These are phyloP conservation scores for Exophiala mesophila DNA, from an alignment of 2,329 filamentous ascomycete genomes.

Conservation along the genomic window DNA sequence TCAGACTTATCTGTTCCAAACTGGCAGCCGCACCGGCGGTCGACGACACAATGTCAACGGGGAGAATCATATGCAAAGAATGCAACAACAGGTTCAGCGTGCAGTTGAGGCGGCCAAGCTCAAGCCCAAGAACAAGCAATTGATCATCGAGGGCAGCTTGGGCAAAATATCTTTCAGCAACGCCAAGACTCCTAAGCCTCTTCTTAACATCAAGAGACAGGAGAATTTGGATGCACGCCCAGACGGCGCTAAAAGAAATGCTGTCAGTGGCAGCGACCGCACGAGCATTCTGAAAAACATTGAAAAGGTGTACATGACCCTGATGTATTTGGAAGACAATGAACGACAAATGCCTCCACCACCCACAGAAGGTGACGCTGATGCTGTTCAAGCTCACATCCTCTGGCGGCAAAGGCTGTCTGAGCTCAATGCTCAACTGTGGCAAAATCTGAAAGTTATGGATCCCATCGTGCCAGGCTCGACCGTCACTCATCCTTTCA, in stretches of 20 bases:
- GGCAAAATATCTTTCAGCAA: slow-evolving; percentile 99
- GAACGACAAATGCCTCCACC: slow-evolving; percentile 72
- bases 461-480: slow-evolving; percentile 77
- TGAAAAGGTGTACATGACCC: slow-evolving; percentile 76
- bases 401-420: slow-evolving; percentile 72
- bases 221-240: slow-evolving; percentile 59
- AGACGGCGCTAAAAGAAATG: slow-evolving; percentile 38
- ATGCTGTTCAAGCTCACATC: slow-evolving; percentile 66
- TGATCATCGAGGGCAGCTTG: slow-evolving; percentile 91
- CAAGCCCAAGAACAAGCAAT: slow-evolving; percentile 94
- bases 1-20: slow-evolving; percentile 95
- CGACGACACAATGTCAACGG: slow-evolving; percentile 74
- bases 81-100: slow-evolving; percentile 98
- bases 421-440: slow-evolving; percentile 72
- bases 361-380: slow-evolving; percentile 56
- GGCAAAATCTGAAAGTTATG: slow-evolving; percentile 84
- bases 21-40: slow-evolving; percentile 73
- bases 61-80: slow-evolving; percentile 96
- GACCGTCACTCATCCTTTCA: slow-evolving; percentile 76
- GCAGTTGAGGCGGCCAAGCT: slow-evolving; percentile 96
- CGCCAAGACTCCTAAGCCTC: slow-evolving; percentile 89
- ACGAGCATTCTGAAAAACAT: slow-evolving; percentile 82
- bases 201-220: slow-evolving; percentile 89
- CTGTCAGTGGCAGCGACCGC: slow-evolving; percentile 63
- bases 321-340: slow-evolving; percentile 94